Evolutionary conservation across 23 red algal genomes (phyloP).

Genomic region (Porphyridium purpureum): DNA sequence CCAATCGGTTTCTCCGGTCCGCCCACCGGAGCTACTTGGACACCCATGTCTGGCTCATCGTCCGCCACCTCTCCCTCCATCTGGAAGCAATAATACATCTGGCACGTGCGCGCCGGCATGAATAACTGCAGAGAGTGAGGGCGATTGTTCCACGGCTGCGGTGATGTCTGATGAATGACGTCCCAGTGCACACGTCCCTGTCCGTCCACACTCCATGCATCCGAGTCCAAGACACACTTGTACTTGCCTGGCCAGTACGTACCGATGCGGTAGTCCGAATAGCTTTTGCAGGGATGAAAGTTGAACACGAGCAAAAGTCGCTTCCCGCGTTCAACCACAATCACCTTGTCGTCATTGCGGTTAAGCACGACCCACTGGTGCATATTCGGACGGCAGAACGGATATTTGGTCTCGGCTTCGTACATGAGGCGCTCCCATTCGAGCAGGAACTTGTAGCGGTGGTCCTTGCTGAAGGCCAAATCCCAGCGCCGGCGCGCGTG

Average conservation of each 20-base stretch:
- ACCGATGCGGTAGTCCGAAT: slow-evolving; percentile 80
- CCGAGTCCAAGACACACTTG: slow-evolving; percentile 65
- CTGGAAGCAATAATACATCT: slow-evolving; percentile 95
- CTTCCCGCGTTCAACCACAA: slow-evolving; percentile 73
- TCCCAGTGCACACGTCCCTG: slow-evolving; percentile 68
- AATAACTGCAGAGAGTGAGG: slow-evolving; percentile 88
- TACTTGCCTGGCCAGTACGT: slow-evolving; percentile 89
- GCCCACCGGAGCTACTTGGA: too few species aligned
- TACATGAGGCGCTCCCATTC: slow-evolving; percentile 66
- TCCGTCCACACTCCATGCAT: slow-evolving; percentile 49
- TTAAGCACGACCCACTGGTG: slow-evolving; percentile 80
- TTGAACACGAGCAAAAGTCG: slow-evolving; percentile 97
- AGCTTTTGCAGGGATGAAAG: slow-evolving; percentile 79
- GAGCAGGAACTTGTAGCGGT: slow-evolving; percentile 69
- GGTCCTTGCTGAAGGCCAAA: slow-evolving; percentile 43
- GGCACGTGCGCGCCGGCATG: slow-evolving; percentile 58
- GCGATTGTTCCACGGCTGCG: slow-evolving; percentile 33
- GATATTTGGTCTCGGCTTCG: slow-evolving; percentile 30
- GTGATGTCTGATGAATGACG: slow-evolving; percentile 39
- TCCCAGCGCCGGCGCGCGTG: slow-evolving; percentile 94
- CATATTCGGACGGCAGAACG: slow-evolving; percentile 52
- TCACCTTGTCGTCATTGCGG: slow-evolving; percentile 65
- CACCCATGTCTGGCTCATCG: too few species aligned
- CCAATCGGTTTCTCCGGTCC: too few species aligned
- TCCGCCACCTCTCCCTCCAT: slow-evolving; percentile 27